Conservation (phyloP, 2,329 filamentous ascomycete species). For the Diatrype stigma region DNA sequence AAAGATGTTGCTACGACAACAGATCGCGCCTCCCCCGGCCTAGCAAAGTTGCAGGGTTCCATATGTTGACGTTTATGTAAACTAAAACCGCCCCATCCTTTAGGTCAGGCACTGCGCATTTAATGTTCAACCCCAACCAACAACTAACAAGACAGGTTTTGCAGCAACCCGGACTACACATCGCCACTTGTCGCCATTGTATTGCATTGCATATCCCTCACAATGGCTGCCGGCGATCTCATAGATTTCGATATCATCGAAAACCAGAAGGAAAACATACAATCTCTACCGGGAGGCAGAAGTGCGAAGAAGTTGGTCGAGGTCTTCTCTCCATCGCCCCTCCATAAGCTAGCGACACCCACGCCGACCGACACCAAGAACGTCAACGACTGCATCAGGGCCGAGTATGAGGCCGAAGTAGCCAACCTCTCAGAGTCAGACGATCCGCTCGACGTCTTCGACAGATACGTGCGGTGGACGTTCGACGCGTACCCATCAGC, state of each 20-base stretch:
- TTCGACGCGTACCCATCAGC: constrained; percentile 91
- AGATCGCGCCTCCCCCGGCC: neutral
- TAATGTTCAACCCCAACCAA: constrained; percentile 17
- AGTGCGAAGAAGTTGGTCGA: constrained; percentile 86
- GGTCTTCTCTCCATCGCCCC: constrained; percentile 66
- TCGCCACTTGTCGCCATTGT: constrained; percentile 12
- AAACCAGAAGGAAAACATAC: constrained; percentile 96
- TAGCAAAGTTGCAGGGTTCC: neutral
- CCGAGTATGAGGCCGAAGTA: constrained; percentile 83
- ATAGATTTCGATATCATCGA: constrained; percentile 91
- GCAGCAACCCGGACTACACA: neutral
- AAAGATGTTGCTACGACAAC: neutral
- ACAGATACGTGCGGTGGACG: constrained; percentile 96
- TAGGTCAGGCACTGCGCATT: neutral
- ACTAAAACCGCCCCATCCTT: no score
- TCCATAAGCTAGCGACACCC: constrained; percentile 55
- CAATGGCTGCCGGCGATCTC: constrained; percentile 49
- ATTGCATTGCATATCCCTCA: constrained; percentile 16
- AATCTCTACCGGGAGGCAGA: constrained; percentile 79
- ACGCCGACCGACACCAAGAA: constrained; percentile 70
- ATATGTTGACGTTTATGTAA: neutral
- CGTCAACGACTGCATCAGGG: constrained; percentile 72
- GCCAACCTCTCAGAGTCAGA: constrained; percentile 78
- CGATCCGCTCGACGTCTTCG: constrained; percentile 91
- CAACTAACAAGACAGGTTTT: constrained; percentile 20